Base-by-base conservation (phyloP, 164 flowering plant genomes). In the Protea cynaroides region DNA sequence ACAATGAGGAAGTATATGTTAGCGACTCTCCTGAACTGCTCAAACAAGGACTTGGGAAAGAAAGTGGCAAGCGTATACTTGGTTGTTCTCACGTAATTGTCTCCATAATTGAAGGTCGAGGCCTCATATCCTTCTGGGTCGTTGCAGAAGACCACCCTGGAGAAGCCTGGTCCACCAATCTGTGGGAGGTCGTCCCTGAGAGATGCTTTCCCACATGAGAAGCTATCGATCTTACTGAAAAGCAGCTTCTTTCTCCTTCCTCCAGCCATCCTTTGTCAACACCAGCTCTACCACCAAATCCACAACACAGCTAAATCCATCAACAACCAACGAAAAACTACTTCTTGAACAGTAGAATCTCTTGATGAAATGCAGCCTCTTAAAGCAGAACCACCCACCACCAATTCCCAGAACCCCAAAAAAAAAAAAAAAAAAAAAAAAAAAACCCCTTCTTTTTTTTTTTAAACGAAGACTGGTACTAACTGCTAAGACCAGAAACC, bases 21-120 rank as follows among this genome's bases (percentile, higher is more conserved):
- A 47, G 96, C 96, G 38, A 82, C 91, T 54, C 96, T 73, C 74
- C 96, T 77, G 72, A 90, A 90, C 69, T 90, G 96, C 82, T 90
- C 96, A 58, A 86, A 90, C 76, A 90, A 60, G 3, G 96, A 76
- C 65, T 84, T 90, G 22, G 96, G 96, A n/a, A 90, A 53, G 70
- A 87, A 90, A 0, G 91, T 76, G 1, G 81, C 82, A 4, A 81
- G 53, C 13, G 83, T 87, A 51, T 90, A 90, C 78, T 90, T 90
- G 10, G 96, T 83, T 11, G 85, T 86, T 40, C 83, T 82, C 15
- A 90, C 91, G 73, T 86, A 86, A 65, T 90, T 90, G 56, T 36
- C 75, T 8, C 56, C 63, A 72, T 90, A 90, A 55, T 68, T 74
- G 8, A 46, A 71, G 7, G 66, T 17, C 63, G 62, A 63, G 1